Evolutionary conservation across 2,329 filamentous ascomycete species (phyloP), one percentile per base, ranked within the genome.

Genomic region (Lasiodiplodia sp.): DNA sequence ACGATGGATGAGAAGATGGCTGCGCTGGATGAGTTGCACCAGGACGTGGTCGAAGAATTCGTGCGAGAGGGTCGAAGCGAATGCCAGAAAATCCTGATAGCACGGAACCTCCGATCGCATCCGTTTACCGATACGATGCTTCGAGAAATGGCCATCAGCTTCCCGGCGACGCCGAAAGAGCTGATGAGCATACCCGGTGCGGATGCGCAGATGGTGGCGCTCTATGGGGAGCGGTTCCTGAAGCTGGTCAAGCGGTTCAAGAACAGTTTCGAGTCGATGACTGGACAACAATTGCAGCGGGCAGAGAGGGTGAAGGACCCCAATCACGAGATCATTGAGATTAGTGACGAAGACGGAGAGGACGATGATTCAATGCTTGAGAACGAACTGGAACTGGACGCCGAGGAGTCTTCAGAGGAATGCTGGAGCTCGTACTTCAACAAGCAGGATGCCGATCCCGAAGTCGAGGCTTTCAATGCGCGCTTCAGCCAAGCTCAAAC

Each of bases 101-200:
- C 83, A 28, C 87, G 87, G 63, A 82, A 83, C 4, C 79, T 91
- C 38, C 85, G 87, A 10, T 82, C 83, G 25, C 84, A 86, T 4
- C 84, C 85, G 0, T 96, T 96, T 75, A 89, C 88, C 0, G 90
- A 93, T 70, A 84, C 84, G 25, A 85, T 92, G 16, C 85, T 94
- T 63, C 87, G 90, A 44, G 87, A 91, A 72, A 94, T 96, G 91
- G 90, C 87, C 14, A 87, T 93, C 62, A 79, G 84, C 40, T 91
- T 91, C 83, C 92, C 91, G 0, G 84, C 82, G 8, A 87, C 83
- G 10, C 74, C 88, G 11, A 85, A 87, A 18, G 82, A 88, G 68
- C 91, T 96, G 88, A 81, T 80, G 38, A 78, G 79, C 10, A 91
- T 95, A 60, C 84, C 85, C 0, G 87, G 86, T 11, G 90, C 94